A percentile compares a stretch with the other conserved stretches of the same genome.
Evolutionary conservation across 805 yeast species (phyloP).

Genomic region (Scheffersomyces coipomensis): DNA sequence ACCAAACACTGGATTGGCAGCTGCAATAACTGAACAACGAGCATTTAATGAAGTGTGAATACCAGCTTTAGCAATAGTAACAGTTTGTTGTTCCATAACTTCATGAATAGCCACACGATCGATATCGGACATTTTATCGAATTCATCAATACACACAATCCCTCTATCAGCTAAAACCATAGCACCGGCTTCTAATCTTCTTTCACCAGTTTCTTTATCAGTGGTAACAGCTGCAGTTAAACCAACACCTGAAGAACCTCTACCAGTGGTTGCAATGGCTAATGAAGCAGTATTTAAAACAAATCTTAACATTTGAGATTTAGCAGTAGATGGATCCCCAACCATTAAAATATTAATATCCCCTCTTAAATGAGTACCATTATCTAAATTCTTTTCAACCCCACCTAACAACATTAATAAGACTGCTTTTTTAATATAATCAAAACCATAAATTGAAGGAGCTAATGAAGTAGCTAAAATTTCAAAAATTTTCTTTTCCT

Average conservation of each 20-base stretch:
- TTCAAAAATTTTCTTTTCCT: constrained; percentile 70
- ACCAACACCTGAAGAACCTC: constrained; percentile 99
- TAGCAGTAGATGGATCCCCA: constrained; percentile 98
- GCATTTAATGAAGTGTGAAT: constrained; percentile 96
- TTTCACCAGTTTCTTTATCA: constrained; percentile 95
- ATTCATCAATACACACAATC: constrained; percentile 96
- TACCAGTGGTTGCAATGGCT: constrained; percentile 97
- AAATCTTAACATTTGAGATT: constrained; percentile 91
- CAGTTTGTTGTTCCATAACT: constrained; percentile 99
- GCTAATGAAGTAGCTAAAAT: constrained; percentile 83
- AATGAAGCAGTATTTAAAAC: constrained; percentile 92
- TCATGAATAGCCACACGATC: constrained; percentile 99
- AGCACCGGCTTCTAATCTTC: constrained; percentile 97
- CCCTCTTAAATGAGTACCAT: constrained; percentile 97
- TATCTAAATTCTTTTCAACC: constrained; percentile 86
- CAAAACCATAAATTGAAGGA: constrained; percentile 94
- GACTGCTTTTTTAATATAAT: constrained; percentile 86
- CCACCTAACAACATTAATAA: constrained; percentile 91
- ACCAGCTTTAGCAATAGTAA: constrained; percentile 97
- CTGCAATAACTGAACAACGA: constrained; percentile 94
- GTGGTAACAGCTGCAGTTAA: constrained; percentile 97
- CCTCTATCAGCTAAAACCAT: constrained; percentile 99
- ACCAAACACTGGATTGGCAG: constrained; percentile 96
- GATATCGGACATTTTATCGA: constrained; percentile 95
- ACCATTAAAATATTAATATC: constrained; percentile 95